Conservation (phyloP, 2,329 filamentous ascomycete genomes). For the Zymoseptoria passerinii region DNA sequence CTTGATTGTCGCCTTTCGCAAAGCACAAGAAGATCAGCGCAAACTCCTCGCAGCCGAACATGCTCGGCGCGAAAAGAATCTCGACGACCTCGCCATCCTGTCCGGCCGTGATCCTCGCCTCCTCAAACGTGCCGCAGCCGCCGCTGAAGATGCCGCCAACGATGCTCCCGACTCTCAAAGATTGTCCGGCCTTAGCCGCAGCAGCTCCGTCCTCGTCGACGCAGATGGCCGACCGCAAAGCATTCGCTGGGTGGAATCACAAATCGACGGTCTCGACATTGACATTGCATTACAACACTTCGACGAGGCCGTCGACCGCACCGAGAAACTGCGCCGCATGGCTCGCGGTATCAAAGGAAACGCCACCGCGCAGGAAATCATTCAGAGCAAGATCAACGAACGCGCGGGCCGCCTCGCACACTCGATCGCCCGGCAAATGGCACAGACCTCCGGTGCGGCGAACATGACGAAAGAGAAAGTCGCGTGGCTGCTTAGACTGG, state of each 20-base stretch:
- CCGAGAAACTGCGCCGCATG: constrained; percentile 76
- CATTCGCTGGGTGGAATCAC: constrained; percentile 86
- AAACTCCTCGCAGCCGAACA: constrained; percentile 79
- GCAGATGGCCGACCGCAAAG: constrained; percentile 96
- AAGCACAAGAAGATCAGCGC: constrained; percentile 83
- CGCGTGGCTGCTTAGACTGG: constrained; percentile 74
- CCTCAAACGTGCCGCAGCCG: constrained; percentile 47
- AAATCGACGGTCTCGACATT: constrained; percentile 94
- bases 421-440: constrained; percentile 69
- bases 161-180: constrained; percentile 9
- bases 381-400: constrained; percentile 84
- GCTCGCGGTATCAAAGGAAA: constrained; percentile 78
- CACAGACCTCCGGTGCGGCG: constrained; percentile 68
- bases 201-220: constrained; percentile 66
- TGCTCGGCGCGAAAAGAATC: constrained; percentile 67
- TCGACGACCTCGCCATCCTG: constrained; percentile 26
- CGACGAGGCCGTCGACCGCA: constrained; percentile 70
- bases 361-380: constrained; percentile 78
- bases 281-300: constrained; percentile 87
- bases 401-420: constrained; percentile 68
- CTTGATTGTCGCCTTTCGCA: constrained; percentile 81
- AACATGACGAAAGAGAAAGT: constrained; percentile 73
- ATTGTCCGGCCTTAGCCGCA: constrained; percentile 19
- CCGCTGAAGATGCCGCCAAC: constrained; percentile 34
- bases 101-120: constrained; percentile 37